phyloP scores from a whole-genome alignment of 441 rosid species.

The Raphanus hybrid region DNA sequence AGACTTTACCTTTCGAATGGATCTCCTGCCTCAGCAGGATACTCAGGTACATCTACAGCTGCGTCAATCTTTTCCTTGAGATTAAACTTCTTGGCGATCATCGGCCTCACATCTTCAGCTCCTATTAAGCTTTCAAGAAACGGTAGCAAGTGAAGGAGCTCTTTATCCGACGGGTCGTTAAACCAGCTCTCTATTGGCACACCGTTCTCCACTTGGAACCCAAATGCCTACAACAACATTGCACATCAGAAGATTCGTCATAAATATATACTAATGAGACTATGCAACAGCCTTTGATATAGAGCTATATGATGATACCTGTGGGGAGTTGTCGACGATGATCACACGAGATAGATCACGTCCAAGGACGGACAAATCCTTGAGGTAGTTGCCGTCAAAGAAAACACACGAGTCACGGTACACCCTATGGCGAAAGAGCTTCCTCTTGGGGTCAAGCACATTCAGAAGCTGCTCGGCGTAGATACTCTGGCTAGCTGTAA shows the following conservation, averaged over 20 bases:
- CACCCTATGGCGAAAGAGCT: slow-evolving; percentile 89
- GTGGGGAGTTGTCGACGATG: slow-evolving; percentile 94
- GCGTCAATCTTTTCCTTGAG: slow-evolving; percentile 78
- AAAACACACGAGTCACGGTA: slow-evolving; percentile 95
- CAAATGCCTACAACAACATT: slow-evolving; percentile 64
- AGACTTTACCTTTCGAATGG: slow-evolving; percentile 62
- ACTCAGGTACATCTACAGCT: slow-evolving; percentile 48
- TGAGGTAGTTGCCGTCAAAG: slow-evolving; percentile 93
- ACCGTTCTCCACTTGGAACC: slow-evolving; percentile 52
- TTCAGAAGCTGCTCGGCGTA: slow-evolving; percentile 97
- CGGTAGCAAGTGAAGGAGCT: slow-evolving; percentile 78
- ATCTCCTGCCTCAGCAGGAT: slow-evolving; percentile 56
- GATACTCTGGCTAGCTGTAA: slow-evolving; percentile 97
- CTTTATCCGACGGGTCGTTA: slow-evolving; percentile 79
- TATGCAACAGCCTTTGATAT: too few species aligned
- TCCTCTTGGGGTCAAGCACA: slow-evolving; percentile 97
- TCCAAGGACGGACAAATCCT: slow-evolving; percentile 93
- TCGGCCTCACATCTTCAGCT: slow-evolving; percentile 87
- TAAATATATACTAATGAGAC: neutral
- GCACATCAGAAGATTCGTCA: neutral
- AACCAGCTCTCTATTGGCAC: slow-evolving; percentile 99
- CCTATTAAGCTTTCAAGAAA: slow-evolving; percentile 91
- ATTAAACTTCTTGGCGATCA: slow-evolving; percentile 78
- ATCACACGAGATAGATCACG: slow-evolving; percentile 88
- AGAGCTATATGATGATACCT: slow-evolving; percentile 52